Evolutionary conservation across 208 protist genomes (phyloP).

Genomic region (Trypanosoma platydactyli): DNA sequence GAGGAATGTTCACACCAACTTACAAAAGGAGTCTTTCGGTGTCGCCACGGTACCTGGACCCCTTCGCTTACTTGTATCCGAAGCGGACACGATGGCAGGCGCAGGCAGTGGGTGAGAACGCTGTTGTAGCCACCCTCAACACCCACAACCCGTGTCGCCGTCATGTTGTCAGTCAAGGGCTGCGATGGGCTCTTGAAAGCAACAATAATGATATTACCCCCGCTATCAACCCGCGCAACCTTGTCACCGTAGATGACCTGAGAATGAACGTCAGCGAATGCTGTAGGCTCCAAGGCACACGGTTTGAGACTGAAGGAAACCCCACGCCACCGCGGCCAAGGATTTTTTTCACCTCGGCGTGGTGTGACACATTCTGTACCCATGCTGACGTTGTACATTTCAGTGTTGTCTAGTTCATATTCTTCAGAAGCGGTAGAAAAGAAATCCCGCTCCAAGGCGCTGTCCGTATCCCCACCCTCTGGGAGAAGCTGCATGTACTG

Average conservation of each 20-base stretch:
- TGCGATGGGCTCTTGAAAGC: constrained; percentile 16
- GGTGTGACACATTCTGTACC: no score
- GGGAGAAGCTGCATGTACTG: constrained; percentile 30
- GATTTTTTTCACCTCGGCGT: neutral
- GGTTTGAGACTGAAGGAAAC: constrained; percentile 11
- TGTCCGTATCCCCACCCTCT: constrained; percentile 23
- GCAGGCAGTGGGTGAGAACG: constrained; percentile 20
- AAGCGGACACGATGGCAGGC: constrained; percentile 37
- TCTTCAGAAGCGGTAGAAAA: neutral
- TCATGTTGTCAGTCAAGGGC: neutral
- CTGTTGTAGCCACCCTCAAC: constrained; percentile 29
- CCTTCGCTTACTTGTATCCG: constrained; percentile 6
- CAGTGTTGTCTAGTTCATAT: neutral
- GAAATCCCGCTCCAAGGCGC: neutral
- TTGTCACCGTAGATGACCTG: constrained; percentile 22
- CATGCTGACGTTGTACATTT: neutral
- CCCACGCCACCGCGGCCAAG: constrained; percentile 7
- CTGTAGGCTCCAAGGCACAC: constrained; percentile 26
- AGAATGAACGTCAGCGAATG: constrained; percentile 16
- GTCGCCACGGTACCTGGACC: constrained; percentile 3
- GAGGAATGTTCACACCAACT: constrained; percentile 10
- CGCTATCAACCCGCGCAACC: constrained; percentile 43
- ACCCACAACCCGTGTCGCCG: constrained; percentile 22
- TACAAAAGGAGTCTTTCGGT: constrained; percentile 8
- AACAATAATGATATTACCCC: constrained; percentile 42